phyloP scores from a whole-genome alignment of 2,329 filamentous ascomycete genomes.

The Lasiodiplodia gonubiensis region DNA sequence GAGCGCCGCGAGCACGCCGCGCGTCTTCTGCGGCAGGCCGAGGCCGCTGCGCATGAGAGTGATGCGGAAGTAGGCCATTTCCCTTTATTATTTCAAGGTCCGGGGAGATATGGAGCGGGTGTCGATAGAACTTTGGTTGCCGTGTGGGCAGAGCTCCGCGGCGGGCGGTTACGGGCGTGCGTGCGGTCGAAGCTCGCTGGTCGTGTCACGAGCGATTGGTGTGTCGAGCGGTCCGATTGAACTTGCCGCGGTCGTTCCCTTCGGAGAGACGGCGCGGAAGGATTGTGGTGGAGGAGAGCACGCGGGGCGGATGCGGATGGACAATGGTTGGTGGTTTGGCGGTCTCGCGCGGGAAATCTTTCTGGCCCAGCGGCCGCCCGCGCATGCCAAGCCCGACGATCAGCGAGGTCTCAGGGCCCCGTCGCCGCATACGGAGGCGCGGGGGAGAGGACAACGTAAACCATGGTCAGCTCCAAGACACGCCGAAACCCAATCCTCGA shows the following conservation, averaged over 20 bases:
- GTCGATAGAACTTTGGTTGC: conserved; percentile 8
- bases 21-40: conserved; percentile 77
- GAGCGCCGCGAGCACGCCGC: conserved; percentile 81
- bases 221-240: not conserved
- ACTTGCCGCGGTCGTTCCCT: not conserved
- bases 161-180: not conserved
- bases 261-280: not conserved
- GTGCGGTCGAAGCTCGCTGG: not conserved
- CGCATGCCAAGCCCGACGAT: conserved; percentile 25
- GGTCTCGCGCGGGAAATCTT: conserved; percentile 13
- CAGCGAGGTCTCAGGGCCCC: conserved; percentile 16
- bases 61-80: conserved; percentile 85
- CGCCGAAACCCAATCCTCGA: conserved; percentile 4
- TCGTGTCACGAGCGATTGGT: not conserved
- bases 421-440: conserved; percentile 25
- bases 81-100: not conserved
- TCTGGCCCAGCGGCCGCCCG: conserved; percentile 4
- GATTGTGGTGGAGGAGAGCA: not conserved
- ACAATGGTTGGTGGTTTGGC: not conserved
- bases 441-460: conserved; percentile 19
- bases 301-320: conserved; percentile 13
- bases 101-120: not conserved
- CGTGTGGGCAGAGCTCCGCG: not conserved
- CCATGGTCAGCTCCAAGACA: conserved; percentile 22
- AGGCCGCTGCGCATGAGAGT: conserved; percentile 89